Evolutionary conservation across 805 yeast species (phyloP), one percentile per base, ranked within the genome.

Genomic region (Yamadazyma laniorum): DNA sequence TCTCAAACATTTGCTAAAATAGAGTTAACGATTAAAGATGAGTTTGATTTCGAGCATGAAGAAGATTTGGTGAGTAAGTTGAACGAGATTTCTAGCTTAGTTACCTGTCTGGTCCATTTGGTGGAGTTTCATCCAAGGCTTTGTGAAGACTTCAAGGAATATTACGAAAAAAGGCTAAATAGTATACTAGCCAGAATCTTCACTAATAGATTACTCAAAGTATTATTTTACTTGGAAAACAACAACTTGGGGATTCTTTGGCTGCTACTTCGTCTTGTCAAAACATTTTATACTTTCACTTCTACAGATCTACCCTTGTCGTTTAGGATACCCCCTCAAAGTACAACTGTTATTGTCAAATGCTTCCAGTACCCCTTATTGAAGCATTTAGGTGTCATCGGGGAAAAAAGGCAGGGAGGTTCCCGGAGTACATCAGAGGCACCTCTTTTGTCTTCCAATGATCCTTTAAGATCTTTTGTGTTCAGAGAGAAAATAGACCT

Each of bases 1-100:
- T 49, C 52, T 9, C 47, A 46, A n/a, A 43, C 34, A 18, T 42
- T 51, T 23, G 55, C 50, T 9, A 40, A 45, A 29, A 38, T 51
- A n/a, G 47, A 44, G 14, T 23, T 34, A 12, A 13, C 37, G 21
- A 26, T 42, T 7, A 42, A 38, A 26, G 45, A 49, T 15, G 49
- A 40, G 14, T 31, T 46, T 12, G 15, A 34, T 12, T 25, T 26
- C n/a, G 25, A 31, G 19, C 18, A 25, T 25, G 31, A 32, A 19
- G 27, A 19, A 5, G 29, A 27, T 12, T 13, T 37, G 7, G 23
- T 15, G 3, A 8, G 22, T 12, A 18, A 30, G 6, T 15, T 46
- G 3, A 43, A 43, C 25, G 17, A 30, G 3, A 14, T 46, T 9
- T 46, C 35, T 25, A 40, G 43, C 23, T 28, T 34, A 11, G 28